phyloP scores from a whole-genome alignment of 2,329 filamentous ascomycete species.

The Xylaria sp. region DNA sequence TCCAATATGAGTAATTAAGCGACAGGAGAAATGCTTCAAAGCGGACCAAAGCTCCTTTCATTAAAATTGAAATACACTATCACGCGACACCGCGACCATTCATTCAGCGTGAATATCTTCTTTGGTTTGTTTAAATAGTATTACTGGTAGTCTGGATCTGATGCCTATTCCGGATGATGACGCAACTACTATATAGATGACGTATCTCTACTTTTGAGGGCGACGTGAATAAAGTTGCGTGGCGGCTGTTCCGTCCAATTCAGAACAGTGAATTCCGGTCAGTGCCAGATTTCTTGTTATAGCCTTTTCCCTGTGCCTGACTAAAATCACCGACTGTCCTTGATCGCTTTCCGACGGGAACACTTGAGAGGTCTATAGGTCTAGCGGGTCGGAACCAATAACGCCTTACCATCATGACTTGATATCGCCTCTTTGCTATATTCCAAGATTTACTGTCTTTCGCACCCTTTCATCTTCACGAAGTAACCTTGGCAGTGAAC shows the following conservation, averaged over 20 bases:
- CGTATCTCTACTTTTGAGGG: neutral
- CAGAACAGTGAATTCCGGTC: too few species aligned
- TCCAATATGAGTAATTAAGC: neutral
- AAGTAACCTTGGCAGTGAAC: slow-evolving; percentile 81
- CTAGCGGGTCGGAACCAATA: slow-evolving; percentile 5
- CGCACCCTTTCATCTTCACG: slow-evolving; percentile 43
- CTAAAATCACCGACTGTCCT: neutral
- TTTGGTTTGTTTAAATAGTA: neutral
- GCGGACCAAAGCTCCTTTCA: too few species aligned
- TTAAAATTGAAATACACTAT: too few species aligned
- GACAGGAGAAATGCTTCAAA: neutral
- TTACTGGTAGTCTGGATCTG: neutral
- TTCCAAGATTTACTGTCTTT: neutral
- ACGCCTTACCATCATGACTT: neutral
- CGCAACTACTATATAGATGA: neutral
- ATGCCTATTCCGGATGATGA: neutral
- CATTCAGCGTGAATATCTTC: neutral
- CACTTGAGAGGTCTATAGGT: slow-evolving; percentile 13
- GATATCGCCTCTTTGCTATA: neutral
- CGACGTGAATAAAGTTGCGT: neutral
- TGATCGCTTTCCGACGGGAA: neutral
- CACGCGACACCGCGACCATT: too few species aligned
- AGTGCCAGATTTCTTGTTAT: neutral
- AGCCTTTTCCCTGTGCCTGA: neutral
- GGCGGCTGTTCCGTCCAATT: too few species aligned